These are phyloP conservation scores for Schwanniomyces vanrijiae DNA, from an alignment of 805 yeast genomes.

Conservation along the genomic window DNA sequence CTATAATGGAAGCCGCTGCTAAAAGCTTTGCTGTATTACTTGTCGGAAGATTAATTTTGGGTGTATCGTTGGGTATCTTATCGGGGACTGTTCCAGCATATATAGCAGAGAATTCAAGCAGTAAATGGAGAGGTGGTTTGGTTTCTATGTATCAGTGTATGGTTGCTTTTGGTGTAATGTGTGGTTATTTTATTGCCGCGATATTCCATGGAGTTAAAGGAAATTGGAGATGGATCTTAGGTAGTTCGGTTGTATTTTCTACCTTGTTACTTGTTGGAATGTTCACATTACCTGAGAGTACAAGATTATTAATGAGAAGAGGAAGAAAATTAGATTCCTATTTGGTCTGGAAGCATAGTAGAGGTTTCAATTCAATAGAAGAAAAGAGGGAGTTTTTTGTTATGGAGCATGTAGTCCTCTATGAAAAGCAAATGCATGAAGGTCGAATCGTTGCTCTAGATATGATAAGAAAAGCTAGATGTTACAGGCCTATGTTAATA, in stretches of 20 bases:
- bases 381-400: background rate
- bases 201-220: background rate
- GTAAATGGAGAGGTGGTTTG: background rate
- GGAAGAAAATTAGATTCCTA: background rate
- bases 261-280: background rate
- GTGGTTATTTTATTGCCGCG: background rate
- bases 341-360: background rate
- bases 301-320: background rate
- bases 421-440: background rate
- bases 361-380: background rate
- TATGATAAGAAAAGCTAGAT: background rate
- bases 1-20: background rate
- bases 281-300: background rate
- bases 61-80: background rate
- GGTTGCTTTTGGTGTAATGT: background rate
- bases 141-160: background rate
- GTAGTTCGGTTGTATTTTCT: background rate
- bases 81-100: background rate
- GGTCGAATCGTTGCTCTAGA: background rate
- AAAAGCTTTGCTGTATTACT: background rate
- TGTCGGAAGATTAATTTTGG: background rate
- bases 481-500: background rate
- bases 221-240: background rate
- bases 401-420: background rate
- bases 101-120: background rate